Conservation (phyloP, 495 filamentous ascomycete species). For the Neurospora sp. region DNA sequence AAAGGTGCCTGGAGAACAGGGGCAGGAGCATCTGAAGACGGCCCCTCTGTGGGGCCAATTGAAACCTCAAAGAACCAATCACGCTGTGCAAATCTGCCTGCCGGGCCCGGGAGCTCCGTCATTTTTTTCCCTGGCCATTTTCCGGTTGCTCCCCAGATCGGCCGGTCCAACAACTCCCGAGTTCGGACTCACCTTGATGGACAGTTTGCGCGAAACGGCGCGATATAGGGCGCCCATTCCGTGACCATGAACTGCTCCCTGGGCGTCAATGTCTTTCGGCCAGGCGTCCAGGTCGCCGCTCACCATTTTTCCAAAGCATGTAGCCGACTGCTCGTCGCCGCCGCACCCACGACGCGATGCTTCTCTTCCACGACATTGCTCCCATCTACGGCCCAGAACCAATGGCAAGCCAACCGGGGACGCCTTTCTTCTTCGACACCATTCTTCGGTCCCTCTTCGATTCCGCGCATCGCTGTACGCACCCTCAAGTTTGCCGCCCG, state of each 20-base stretch:
- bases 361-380: slow-evolving; percentile 5
- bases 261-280: slow-evolving; percentile 23
- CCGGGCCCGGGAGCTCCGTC: slow-evolving; percentile 1
- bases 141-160: not conserved
- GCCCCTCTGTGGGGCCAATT: not conserved
- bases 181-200: slow-evolving; percentile 14
- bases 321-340: not conserved
- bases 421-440: not conserved
- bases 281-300: slow-evolving; percentile 17
- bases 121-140: slow-evolving; percentile 1
- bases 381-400: not conserved
- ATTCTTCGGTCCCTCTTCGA: not conserved
- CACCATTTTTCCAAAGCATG: slow-evolving; percentile 12
- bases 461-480: slow-evolving; percentile 16
- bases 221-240: slow-evolving; percentile 10
- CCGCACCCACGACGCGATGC: slow-evolving; percentile 8
- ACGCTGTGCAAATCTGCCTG: not conserved
- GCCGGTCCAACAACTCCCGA: not conserved
- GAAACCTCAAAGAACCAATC: not conserved
- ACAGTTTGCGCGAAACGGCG: slow-evolving; percentile 17
- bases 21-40: not conserved
- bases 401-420: not conserved
- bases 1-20: not conserved
- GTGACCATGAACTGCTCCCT: slow-evolving; percentile 21
- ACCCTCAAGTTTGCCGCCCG: slow-evolving; percentile 8